Evolutionary conservation across 2,329 filamentous ascomycete species (phyloP), one percentile per base, ranked within the genome.

Genomic region (Pseudogymnoascus sp.): DNA sequence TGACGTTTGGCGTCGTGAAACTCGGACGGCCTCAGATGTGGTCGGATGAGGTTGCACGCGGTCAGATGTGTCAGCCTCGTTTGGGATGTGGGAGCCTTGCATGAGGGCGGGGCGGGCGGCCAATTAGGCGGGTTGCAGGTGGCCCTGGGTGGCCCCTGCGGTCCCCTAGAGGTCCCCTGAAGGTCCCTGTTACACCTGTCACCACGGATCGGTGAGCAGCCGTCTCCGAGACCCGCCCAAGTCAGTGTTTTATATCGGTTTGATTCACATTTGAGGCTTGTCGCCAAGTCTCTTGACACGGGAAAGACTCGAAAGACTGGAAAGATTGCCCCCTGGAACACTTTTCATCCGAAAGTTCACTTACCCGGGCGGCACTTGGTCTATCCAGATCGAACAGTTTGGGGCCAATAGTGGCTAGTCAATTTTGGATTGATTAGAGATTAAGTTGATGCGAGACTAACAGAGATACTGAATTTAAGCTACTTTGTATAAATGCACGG

Each of bases 401-500:
- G 26, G 46, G 26, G 26, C 46, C 46, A 53, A 17, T 53, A 19
- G 46, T 31, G 46, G 46, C 46, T 53, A 53, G 46, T 31, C 46
- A 53, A 53, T 31, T 53, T 53, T 53, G 46, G 26, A 31, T 53
- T 53, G 26, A 53, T 53, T 53, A 53, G 46, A 53, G 26, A 53
- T 53, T 31, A 53, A 53, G 46, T 53, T 31, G 46, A 53, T 53
- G 46, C 46, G 46, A 53, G 46, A 53, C 46, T 53, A 53, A 53
- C 46, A 53, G 46, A 53, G 46, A 53, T 53, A 53, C 46, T 53
- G 46, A 33, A 53, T 53, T 53, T 53, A 53, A 53, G 46, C 46
- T 53, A 53, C 46, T 53, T 53, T 53, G 46, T 53, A 53, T 53
- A 53, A 53, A 53, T 53, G 46, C 46, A 53, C 26, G n/a, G 33